Evolutionary conservation across 2,329 filamentous ascomycete species (phyloP).

Genomic region (Tolypocladium album): DNA sequence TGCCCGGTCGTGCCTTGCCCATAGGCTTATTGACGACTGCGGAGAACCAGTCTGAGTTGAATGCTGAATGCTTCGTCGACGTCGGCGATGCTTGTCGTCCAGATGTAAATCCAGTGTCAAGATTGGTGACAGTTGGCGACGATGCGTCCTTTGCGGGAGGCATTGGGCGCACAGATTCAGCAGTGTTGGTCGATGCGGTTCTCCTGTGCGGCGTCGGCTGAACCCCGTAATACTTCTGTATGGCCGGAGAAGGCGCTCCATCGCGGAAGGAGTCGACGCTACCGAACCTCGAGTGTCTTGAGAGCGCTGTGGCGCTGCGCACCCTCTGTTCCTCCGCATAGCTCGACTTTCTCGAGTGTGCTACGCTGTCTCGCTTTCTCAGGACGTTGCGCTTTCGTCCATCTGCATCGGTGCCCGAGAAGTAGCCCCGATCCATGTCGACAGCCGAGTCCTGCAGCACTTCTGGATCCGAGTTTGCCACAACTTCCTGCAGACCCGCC

Average conservation of each 20-base stretch:
- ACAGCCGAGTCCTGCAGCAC: constrained; percentile 33
- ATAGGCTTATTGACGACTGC: constrained; percentile 37
- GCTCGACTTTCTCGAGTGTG: constrained; percentile 62
- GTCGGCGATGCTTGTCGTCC: constrained; percentile 31
- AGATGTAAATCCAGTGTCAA: constrained; percentile 37
- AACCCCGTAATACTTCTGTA: constrained; percentile 60
- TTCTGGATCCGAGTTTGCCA: constrained; percentile 23
- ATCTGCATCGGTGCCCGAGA: constrained; percentile 80
- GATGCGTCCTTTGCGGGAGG: constrained; percentile 42
- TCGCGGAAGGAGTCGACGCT: constrained; percentile 69
- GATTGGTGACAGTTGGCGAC: constrained; percentile 48
- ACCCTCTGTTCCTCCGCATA: constrained; percentile 64
- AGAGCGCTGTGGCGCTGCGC: constrained; percentile 53
- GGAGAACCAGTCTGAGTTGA: constrained; percentile 46
- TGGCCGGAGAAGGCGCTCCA: constrained; percentile 46
- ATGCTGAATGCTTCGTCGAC: constrained; percentile 29
- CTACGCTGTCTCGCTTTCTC: constrained; percentile 60
- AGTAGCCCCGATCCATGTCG: constrained; percentile 82
- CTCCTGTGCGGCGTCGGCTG: constrained; percentile 39
- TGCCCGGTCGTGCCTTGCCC: constrained; percentile 47
- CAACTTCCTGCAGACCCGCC: constrained; percentile 35
- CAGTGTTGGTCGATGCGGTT: constrained; percentile 49
- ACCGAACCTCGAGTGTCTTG: constrained; percentile 66
- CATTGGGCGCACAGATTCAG: constrained; percentile 39
- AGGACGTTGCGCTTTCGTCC: constrained; percentile 66